Conservation (phyloP, 2,329 filamentous ascomycete genomes). For the Lasiodiplodia sp. region DNA sequence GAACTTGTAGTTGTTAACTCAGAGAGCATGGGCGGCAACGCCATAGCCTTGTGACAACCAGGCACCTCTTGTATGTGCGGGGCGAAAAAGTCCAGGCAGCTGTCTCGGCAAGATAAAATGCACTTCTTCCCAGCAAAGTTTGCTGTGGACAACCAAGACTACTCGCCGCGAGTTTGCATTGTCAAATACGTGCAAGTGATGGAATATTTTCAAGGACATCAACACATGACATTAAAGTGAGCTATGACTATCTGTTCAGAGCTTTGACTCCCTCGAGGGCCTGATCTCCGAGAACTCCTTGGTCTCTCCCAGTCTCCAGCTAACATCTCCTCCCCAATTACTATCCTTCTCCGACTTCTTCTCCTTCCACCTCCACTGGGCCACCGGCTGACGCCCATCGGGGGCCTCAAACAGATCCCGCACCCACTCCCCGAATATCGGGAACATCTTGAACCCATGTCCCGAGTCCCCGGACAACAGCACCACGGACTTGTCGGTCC, state of each 20-base stretch:
- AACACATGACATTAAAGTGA: background rate
- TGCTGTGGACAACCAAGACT: too few relatives aligned
- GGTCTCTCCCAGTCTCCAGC: constrained; percentile 55
- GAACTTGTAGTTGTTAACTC: background rate
- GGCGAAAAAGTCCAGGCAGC: too few relatives aligned
- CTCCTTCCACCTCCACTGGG: constrained; percentile 62
- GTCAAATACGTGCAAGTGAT: too few relatives aligned
- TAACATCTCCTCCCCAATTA: constrained; percentile 56
- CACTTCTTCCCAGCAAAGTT: too few relatives aligned
- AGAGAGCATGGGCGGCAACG: too few relatives aligned
- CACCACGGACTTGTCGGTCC: constrained; percentile 56
- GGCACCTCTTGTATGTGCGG: too few relatives aligned
- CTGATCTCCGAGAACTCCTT: constrained; percentile 34
- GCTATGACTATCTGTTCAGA: constrained; percentile 29
- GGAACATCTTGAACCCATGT: constrained; percentile 70
- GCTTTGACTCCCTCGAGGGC: constrained; percentile 32
- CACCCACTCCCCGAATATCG: constrained; percentile 63
- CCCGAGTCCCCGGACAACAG: constrained; percentile 65
- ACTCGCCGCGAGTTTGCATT: too few relatives aligned
- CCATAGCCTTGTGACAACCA: too few relatives aligned
- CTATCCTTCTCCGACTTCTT: constrained; percentile 36
- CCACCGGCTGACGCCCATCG: constrained; percentile 52
- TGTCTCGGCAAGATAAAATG: too few relatives aligned
- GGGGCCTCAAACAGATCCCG: constrained; percentile 52
- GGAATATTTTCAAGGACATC: too few relatives aligned